These are phyloP conservation scores for Exobasidium rhododendri DNA, from an alignment of 1,284 basidiomycete species.

Conservation along the genomic window DNA sequence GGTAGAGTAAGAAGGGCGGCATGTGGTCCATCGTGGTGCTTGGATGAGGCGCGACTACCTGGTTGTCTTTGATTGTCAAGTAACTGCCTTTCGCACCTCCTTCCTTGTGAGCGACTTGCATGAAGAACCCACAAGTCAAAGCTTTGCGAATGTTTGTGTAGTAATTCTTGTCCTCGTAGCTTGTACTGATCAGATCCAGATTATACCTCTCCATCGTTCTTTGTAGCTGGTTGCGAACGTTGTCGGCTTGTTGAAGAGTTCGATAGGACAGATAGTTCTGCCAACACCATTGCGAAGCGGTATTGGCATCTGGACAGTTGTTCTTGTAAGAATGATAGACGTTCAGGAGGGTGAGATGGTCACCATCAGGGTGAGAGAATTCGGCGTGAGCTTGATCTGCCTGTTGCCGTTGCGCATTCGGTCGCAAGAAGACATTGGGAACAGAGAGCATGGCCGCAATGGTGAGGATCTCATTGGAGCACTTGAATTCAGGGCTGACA, in stretches of 20 bases:
- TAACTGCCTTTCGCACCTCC: conserved; percentile 58
- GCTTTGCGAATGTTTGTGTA: conserved; percentile 77
- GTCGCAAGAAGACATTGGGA: conserved; percentile 84
- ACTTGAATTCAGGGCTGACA: conserved; percentile 89
- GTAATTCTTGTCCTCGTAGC: conserved; percentile 65
- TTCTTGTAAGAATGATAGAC: conserved; percentile 89
- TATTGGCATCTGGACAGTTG: conserved; percentile 55
- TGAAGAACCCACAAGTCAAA: conserved; percentile 91
- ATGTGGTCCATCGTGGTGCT: conserved; percentile 87
- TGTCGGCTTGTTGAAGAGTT: conserved; percentile 85
- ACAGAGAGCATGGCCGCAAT: conserved; percentile 98
- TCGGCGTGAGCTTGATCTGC: conserved; percentile 87
- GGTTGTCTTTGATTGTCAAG: conserved; percentile 88
- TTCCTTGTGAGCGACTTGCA: conserved; percentile 95
- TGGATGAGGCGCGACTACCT: conserved; percentile 88
- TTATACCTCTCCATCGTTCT: conserved; percentile 79
- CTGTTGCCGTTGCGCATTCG: conserved; percentile 71
- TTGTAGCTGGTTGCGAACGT: conserved; percentile 86
- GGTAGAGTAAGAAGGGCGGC: conserved; percentile 96
- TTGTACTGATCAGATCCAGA: conserved; percentile 73
- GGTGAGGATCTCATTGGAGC: conserved; percentile 93
- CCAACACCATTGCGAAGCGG: conserved; percentile 74
- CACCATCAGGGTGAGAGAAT: conserved; percentile 87
- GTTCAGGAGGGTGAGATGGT: conserved; percentile 91
- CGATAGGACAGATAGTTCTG: conserved; percentile 82